A percentile compares a stretch with the other conserved stretches of the same genome.
Evolutionary conservation across 2,329 filamentous ascomycete species (phyloP).

Genomic region (Ceratocystis ficicola): DNA sequence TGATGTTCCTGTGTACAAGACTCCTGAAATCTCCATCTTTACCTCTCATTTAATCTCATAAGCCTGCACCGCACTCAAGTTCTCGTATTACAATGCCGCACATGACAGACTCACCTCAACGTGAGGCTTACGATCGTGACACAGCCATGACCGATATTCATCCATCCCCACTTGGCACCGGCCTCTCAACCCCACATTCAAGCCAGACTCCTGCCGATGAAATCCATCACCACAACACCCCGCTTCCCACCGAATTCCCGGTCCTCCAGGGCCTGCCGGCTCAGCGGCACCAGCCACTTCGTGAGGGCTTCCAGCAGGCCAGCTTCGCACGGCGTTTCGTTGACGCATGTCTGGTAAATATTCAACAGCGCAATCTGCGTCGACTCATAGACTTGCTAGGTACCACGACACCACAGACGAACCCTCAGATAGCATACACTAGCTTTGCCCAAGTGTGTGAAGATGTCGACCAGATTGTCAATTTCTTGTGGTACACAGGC

Average conservation of each 20-base stretch:
- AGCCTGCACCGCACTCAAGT: background rate
- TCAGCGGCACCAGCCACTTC: conserved; percentile 2
- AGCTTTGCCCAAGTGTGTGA: conserved; percentile 57
- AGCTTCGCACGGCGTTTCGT: conserved; percentile 10
- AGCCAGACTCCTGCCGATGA: background rate
- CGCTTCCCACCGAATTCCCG: conserved; percentile 15
- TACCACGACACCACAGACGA: conserved; percentile 31
- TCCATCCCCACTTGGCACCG: background rate
- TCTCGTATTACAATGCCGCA: background rate
- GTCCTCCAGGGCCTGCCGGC: conserved; percentile 5
- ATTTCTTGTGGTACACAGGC: conserved; percentile 75
- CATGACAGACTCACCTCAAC: background rate
- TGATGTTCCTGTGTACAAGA: background rate
- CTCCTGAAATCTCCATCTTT: background rate
- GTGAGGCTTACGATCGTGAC: background rate
- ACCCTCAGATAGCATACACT: conserved; percentile 41
- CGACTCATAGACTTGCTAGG: background rate
- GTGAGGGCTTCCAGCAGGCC: conserved; percentile 7
- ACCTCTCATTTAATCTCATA: background rate
- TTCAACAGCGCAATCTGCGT: conserved; percentile 14
- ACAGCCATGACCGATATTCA: background rate
- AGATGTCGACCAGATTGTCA: conserved; percentile 62
- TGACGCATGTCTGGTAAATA: conserved; percentile 10
- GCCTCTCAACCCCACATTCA: background rate
- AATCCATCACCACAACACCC: background rate